Evolutionary conservation across 495 filamentous ascomycete species (phyloP), one percentile per base, ranked within the genome.

Genomic region (Talaromyces liani): DNA sequence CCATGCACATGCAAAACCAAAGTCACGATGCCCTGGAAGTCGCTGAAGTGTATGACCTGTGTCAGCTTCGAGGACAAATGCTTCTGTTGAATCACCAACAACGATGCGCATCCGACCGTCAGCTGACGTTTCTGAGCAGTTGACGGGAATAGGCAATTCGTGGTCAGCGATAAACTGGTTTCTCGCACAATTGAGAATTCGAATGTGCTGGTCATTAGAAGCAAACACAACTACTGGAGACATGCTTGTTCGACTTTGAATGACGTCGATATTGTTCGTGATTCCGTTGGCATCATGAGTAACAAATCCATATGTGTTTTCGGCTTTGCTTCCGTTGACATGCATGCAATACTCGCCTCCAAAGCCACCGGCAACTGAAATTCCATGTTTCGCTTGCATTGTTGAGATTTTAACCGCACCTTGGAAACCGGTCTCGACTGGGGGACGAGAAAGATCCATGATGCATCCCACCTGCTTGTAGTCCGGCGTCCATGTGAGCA

Each of bases 1-100:
- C 93, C 93, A 98, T 66, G 88, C 92, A 67, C 90, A 93, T 3
- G 93, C 91, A 65, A 97, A 97, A 56, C 88, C 91, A 67, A 82
- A 93, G 71, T 97, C 92, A 24, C 79, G 81, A 69, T 97, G 93
- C 4, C 87, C 87, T 4, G 75, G 73, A 3, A 97, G 81, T 1
- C 76, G 77, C 54, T 82, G 78, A 10, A 88, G 75, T 0, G 74
- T 73, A 58, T 77, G 71, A 6, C 88, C 88, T 2, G 77, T 81
- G 61, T 88, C 86, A 3, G 88, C 85, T 72, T 88, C 81, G 18
- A 86, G 84, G 65, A 91, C 79, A 66, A 83, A 77, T 9, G 84
- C 81, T 49, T 83, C 76, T 1, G 76, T 75, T 29, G 79, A 80
- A 67, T 91, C 88, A 57, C 87, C 85, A 14, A 96, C 91, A 62